Percentiles rank a stretch among this genome's conserved stretches.
phyloP scores from a whole-genome alignment of 2,329 filamentous ascomycete species.

The Fusarium marasasianum region DNA sequence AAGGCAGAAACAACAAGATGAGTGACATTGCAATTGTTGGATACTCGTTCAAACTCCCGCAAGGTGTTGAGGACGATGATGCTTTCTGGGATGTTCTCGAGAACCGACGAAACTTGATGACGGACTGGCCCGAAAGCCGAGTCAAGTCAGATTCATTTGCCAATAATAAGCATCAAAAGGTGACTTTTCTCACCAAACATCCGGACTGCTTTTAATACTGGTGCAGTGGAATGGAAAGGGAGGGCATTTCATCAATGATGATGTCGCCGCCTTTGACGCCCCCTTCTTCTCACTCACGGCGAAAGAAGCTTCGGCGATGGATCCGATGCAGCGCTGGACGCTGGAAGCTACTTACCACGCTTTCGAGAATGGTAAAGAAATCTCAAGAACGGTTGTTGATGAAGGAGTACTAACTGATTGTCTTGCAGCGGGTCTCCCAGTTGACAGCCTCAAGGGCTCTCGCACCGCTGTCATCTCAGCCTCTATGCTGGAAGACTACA shows the following conservation, averaged over 20 bases:
- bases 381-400: rapidly evolving
- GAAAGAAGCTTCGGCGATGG: constrained; percentile 39
- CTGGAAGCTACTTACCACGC: constrained; percentile 49
- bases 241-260: constrained; percentile 36
- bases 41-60: constrained; percentile 51
- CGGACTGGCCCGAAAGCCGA: background rate
- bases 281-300: constrained; percentile 48
- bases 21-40: constrained; percentile 48
- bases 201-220: background rate
- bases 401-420: background rate
- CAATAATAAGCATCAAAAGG: background rate
- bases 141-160: background rate
- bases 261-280: constrained; percentile 50
- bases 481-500: constrained; percentile 51
- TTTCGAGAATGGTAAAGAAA: constrained; percentile 44
- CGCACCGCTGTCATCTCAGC: constrained; percentile 50
- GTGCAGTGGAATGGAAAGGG: background rate
- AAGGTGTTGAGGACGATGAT: constrained; percentile 44
- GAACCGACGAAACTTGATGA: background rate
- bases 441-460: constrained; percentile 42
- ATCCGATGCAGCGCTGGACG: constrained; percentile 50
- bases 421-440: constrained; percentile 43
- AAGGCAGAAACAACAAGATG: background rate
- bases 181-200: rapidly evolving
- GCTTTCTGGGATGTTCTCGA: constrained; percentile 49